Conservation (phyloP, 768 basidiomycete genomes). For the Agaricus bisporus region DNA sequence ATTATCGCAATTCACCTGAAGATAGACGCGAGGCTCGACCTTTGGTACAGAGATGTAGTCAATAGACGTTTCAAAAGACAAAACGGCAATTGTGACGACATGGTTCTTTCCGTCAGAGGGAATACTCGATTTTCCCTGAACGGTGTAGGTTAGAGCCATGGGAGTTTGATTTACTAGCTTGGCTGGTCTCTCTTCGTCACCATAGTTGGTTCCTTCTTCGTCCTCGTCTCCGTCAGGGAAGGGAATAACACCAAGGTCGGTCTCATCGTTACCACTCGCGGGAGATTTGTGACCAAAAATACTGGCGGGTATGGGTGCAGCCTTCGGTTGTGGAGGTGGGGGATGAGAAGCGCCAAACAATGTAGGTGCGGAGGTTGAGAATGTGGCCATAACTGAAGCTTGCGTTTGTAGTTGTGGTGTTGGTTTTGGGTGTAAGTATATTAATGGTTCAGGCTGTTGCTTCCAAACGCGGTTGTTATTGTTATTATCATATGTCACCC, state of each 20-base stretch:
- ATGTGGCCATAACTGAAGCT: no score
- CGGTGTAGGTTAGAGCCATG: constrained; percentile 43
- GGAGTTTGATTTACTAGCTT: constrained; percentile 48
- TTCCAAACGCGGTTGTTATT: not conserved
- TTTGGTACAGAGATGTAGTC: constrained; percentile 47
- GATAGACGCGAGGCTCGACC: constrained; percentile 40
- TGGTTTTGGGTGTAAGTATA: constrained; percentile 4
- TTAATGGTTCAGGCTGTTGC: constrained; percentile 2
- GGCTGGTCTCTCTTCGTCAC: constrained; percentile 16
- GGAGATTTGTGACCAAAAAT: not conserved
- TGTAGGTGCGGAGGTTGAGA: no score
- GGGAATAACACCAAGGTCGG: not conserved
- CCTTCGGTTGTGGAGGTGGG: no score
- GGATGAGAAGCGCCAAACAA: not conserved
- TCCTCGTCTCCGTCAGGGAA: not conserved
- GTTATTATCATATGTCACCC: constrained; percentile 7
- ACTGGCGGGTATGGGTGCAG: no score
- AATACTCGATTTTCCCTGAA: constrained; percentile 43
- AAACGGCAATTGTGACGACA: constrained; percentile 44
- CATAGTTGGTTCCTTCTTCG: not conserved
- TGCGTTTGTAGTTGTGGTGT: constrained; percentile 15
- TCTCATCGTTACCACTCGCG: not conserved
- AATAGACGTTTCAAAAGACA: constrained; percentile 39
- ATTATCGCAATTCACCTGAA: constrained; percentile 31
- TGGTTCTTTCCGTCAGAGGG: constrained; percentile 51